Base-by-base conservation (phyloP, 305 asterid genomes). In the Lippia alba region DNA sequence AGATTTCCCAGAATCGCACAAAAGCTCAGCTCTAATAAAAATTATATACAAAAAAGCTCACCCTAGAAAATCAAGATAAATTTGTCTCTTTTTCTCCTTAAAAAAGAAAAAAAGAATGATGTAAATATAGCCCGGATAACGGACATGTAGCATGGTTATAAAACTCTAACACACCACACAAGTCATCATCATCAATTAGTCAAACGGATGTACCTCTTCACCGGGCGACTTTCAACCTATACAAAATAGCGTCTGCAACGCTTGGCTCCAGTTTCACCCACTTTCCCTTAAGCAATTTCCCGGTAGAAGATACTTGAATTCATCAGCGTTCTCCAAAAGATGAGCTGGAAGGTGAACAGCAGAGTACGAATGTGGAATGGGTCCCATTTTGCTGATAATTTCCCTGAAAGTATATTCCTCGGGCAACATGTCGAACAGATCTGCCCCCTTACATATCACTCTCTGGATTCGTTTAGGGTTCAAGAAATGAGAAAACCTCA, bases 361-460 rank as follows among this genome's bases (percentile, higher is more conserved):
- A 3, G 99, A 94, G 76, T 88, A 94, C 1, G 99, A 94, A 75
- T 80, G 99, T 30, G 97, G 97, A 49, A 94, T 89, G 8, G 96
- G 90, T 30, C 99, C 99, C 97, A 94, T 85, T 67, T 94, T 94
- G 66, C 97, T 96, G 0, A 94, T 91, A 55, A 94, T 89, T 67
- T 89, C 97, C 80, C 71, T 88, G 76, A 94, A 94, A 0, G 94
- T 94, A 55, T 94, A 89, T 85, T 94, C 99, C 68, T 94, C 99
- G 0, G 99, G 99, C 39, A 94, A 84, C 99, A 94, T 94, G 79
- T 94, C 99, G 55, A 94, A 94, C 58, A 94, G 81, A 75, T 94
- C 96, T 5, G 87, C 87, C 24, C 99, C 99, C 66, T 90, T 80
- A 79, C 99, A 94, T 32, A 94, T 89, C 3, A 88, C 91, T 74